Conservation (phyloP, 2,329 filamentous ascomycete species). For the Remersonia thermophila region DNA sequence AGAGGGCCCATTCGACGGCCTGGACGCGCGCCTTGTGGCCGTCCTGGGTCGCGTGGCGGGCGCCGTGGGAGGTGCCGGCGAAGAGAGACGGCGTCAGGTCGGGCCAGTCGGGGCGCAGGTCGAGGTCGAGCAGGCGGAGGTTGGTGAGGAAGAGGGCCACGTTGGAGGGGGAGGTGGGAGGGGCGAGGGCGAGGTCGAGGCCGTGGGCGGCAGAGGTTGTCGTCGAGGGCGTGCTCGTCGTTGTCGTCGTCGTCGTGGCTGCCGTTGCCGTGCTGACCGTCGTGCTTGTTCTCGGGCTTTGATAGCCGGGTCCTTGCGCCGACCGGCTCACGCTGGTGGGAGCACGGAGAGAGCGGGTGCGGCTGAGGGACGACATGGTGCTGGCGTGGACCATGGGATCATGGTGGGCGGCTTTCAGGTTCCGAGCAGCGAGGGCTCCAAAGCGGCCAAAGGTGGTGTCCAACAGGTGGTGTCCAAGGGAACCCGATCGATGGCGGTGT, state of each 20-base stretch:
- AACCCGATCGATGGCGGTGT: too few species aligned
- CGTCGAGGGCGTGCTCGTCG: neutral
- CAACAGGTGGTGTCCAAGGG: too few species aligned
- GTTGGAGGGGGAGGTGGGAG: slow-evolving; percentile 31
- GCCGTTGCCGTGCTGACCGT: neutral
- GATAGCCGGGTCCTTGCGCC: too few species aligned
- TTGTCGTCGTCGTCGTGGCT: neutral
- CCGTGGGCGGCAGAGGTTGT: slow-evolving; percentile 1
- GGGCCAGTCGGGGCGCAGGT: slow-evolving; percentile 64
- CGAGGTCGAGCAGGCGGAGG: slow-evolving; percentile 69
- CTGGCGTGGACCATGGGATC: slow-evolving; percentile 18
- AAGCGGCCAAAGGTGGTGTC: too few species aligned
- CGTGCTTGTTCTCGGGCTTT: neutral
- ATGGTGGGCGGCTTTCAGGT: slow-evolving; percentile 43
- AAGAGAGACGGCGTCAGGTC: slow-evolving; percentile 59
- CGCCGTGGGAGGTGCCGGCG: too few species aligned
- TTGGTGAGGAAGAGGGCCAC: slow-evolving; percentile 67
- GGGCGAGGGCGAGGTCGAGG: slow-evolving; percentile 1
- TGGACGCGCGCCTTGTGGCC: slow-evolving; percentile 75
- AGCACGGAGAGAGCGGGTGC: neutral
- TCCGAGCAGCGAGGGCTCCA: too few species aligned
- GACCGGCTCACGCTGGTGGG: neutral
- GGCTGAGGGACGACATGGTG: neutral
- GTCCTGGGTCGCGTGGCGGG: slow-evolving; percentile 47
- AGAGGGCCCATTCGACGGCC: slow-evolving; percentile 82